Evolutionary conservation across 2,329 filamentous ascomycete genomes (phyloP), one percentile per base, ranked within the genome.

Genomic region (Aphanocladium album): DNA sequence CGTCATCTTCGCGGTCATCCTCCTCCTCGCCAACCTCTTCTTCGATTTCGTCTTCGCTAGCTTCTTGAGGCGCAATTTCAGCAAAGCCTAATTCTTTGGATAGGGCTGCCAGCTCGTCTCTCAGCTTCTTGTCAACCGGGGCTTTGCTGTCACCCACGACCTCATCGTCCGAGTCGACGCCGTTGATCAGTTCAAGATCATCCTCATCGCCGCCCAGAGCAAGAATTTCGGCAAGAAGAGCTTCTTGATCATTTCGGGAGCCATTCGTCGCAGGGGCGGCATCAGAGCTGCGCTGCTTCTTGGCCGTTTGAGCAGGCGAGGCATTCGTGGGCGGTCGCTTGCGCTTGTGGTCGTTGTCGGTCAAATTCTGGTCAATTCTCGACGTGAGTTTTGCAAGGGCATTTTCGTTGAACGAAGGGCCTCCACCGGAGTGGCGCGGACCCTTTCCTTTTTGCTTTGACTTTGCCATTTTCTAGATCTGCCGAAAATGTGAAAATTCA

Each of bases 191-290:
- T 39, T 84, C 81, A 47, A 87, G 70, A 64, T 89, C 87, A 46
- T 84, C 79, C 70, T 89, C 83, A 57, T 87, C 84, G 16, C 87
- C 87, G 3, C 86, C 87, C 1, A 89, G 75, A 16, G 83, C 84
- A 64, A 80, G 77, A 63, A 89, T 89, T 67, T 89, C 87, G 60
- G 84, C 80, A 8, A 89, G 73, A 5, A 89, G 74, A 14, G 72
- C 69, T 35, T 76, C 74, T n/a, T 71, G 66, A 23, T 71, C 71
- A 25, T 71, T 67, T 12, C 69, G 54, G 16, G 50, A 41, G 16
- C 33, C 33, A n/a, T 41, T 66, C 66, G 69, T 73, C 51, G 66
- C 61, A 27, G 57, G 64, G 25, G 62, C 53, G 9, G 62, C 65
- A 17, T 69, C 67, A 1, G 66, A 67, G 52, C 73, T 74, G 61